A percentile compares a stretch with the other conserved stretches of the same genome.
Evolutionary conservation across 129 eudicot genomes (phyloP).

Genomic region (Centella asiatica): DNA sequence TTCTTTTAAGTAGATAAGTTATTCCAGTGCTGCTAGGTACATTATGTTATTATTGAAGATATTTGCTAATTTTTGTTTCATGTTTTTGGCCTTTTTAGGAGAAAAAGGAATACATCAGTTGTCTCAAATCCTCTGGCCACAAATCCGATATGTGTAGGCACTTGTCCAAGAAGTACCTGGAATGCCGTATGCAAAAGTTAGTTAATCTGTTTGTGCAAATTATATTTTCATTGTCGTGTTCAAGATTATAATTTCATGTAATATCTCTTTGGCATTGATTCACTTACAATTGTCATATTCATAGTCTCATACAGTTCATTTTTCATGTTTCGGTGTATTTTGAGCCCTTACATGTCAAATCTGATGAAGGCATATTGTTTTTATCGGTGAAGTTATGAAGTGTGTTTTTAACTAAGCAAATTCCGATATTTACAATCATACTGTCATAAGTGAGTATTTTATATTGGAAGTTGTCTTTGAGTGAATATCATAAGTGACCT

Average conservation of each 20-base stretch:
- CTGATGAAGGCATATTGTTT: background rate
- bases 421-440: background rate
- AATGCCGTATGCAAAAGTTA: constrained; percentile 98
- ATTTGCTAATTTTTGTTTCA: background rate
- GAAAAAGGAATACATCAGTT: constrained; percentile 68
- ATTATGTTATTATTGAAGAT: constrained; percentile 6
- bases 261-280: background rate
- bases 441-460: too few relatives aligned
- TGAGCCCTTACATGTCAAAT: background rate
- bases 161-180: constrained; percentile 69
- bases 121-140: constrained; percentile 79
- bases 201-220: too few relatives aligned
- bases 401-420: background rate
- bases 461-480: background rate
- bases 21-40: background rate
- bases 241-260: background rate
- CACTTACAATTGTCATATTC: too few relatives aligned
- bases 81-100: constrained; percentile 35
- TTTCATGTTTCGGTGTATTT: background rate
- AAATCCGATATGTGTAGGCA: constrained; percentile 75
- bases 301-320: background rate
- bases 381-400: background rate
- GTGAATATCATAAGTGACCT: background rate
- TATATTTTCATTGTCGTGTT: background rate
- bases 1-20: background rate